Conservation (phyloP, 768 basidiomycete species). For the Lactarius hatsudake region DNA sequence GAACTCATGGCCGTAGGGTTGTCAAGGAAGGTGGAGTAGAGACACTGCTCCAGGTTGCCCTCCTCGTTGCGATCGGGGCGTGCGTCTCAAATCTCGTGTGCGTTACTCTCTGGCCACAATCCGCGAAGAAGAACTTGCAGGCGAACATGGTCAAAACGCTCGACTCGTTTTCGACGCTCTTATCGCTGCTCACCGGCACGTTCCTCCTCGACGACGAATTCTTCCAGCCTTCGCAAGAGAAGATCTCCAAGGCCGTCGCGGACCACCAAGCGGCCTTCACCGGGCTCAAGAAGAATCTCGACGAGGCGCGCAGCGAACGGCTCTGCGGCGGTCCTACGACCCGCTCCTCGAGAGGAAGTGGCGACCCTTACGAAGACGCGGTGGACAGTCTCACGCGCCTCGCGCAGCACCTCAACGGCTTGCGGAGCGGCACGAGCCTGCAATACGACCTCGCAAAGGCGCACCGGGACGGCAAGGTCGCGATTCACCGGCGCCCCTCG, state of each 20-base stretch:
- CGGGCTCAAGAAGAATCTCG: slow-evolving; percentile 78
- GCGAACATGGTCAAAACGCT: slow-evolving; percentile 81
- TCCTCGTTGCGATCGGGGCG: slow-evolving; percentile 76
- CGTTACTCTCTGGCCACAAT: slow-evolving; percentile 78
- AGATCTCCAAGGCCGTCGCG: slow-evolving; percentile 76
- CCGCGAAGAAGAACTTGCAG: slow-evolving; percentile 80
- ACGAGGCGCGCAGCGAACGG: slow-evolving; percentile 88
- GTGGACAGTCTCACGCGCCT: slow-evolving; percentile 84
- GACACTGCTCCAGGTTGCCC: slow-evolving; percentile 68
- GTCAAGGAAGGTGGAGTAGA: slow-evolving; percentile 86
- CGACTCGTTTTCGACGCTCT: slow-evolving; percentile 83
- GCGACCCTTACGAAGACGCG: slow-evolving; percentile 78
- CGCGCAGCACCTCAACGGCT: slow-evolving; percentile 90
- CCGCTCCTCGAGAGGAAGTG: slow-evolving; percentile 26
- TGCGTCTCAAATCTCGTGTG: slow-evolving; percentile 82
- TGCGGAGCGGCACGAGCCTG: slow-evolving; percentile 78
- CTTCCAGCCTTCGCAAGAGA: slow-evolving; percentile 53
- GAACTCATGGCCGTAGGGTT: slow-evolving; percentile 43
- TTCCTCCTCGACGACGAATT: slow-evolving; percentile 79
- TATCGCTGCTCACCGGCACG: slow-evolving; percentile 75
- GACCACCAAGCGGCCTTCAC: slow-evolving; percentile 89
- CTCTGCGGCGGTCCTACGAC: slow-evolving; percentile 36
- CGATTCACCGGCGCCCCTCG: slow-evolving; percentile 30
- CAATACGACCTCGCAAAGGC: slow-evolving; percentile 81
- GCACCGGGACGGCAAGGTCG: slow-evolving; percentile 43